Evolutionary conservation across 1,284 basidiomycete genomes (phyloP), one percentile per base, ranked within the genome.

Genomic region (Apiotrichum veenhuisii): DNA sequence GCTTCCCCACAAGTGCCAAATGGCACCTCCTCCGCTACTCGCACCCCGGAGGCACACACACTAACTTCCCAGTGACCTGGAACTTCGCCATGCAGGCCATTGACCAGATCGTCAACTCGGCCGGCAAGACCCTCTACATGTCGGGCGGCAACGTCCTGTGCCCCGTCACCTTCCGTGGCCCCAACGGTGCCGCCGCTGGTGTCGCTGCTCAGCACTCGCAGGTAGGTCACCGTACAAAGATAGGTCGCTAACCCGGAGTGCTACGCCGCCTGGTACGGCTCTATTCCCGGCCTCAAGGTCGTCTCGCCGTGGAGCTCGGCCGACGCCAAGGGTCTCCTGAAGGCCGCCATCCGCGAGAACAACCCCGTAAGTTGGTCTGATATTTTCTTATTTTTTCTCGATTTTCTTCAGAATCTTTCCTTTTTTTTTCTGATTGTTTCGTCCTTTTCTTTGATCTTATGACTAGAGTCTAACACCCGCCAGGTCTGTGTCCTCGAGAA

Each of bases 91-190:
- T 76, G 75, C 80, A 85, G 80, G 93, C 95, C 62, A 98, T 99
- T 75, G 96, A 99, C 80, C 96, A 99, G 77, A 98, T 99, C 66
- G 90, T 99, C 79, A 99, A 99, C 85, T 98, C 94, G n/a, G 96
- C 89, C 59, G 96, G 91, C 67, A 99, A 98, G 84, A 98, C 96
- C 14, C 93, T 97, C 81, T 99, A 99, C 85, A 99, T 99, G 96
- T 98, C 94, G 45, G 96, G 94, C 62, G 96, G 96, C 66, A 96
- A 93, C 73, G 91, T 96, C 23, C 89, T 91, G 15, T 98, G 95
- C 82, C 93, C 96, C 30, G 89, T 99, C 65, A 93, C 97, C 57
- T 99, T 99, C 88, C 92, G 96, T 80, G 96, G 96, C 58, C 96
- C 96, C 61, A 99, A 99, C 79, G 96, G 96, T 77, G 96, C 96